Percentiles rank a stretch among this genome's conserved stretches.
Evolutionary conservation across 768 basidiomycete species (phyloP).

Genomic region (Xanthoconium purpureum): DNA sequence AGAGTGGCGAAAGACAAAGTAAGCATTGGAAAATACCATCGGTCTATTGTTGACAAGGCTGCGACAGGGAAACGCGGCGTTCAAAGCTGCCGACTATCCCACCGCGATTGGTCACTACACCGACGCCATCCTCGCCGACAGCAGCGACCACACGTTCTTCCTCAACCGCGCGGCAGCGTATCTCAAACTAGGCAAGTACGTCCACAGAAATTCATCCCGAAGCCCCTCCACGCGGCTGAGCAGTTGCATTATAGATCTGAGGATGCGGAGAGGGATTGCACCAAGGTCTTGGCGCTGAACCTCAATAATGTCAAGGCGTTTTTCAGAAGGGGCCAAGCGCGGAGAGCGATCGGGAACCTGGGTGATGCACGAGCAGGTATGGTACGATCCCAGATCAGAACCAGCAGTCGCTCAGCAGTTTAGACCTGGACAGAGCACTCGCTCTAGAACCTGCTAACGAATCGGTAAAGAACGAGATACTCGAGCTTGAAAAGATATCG

Average conservation of each 20-base stretch:
- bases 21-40: neutral
- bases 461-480: slow-evolving; percentile 61
- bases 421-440: slow-evolving; percentile 63
- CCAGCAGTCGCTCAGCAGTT: neutral
- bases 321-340: slow-evolving; percentile 76
- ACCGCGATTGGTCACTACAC: slow-evolving; percentile 86
- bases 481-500: slow-evolving; percentile 43
- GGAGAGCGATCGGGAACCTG: slow-evolving; percentile 50
- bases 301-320: slow-evolving; percentile 71
- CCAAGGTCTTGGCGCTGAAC: slow-evolving; percentile 54
- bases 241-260: slow-evolving; percentile 47
- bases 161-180: slow-evolving; percentile 91
- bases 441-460: slow-evolving; percentile 63
- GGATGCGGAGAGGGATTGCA: slow-evolving; percentile 82
- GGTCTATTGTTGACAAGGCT: neutral
- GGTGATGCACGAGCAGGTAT: slow-evolving; percentile 59
- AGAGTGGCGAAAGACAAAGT: slow-evolving; percentile 34
- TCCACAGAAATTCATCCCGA: slow-evolving; percentile 21
- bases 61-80: slow-evolving; percentile 78
- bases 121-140: slow-evolving; percentile 69
- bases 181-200: slow-evolving; percentile 93
- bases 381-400: neutral
- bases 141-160: slow-evolving; percentile 69
- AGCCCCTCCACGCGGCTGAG: neutral
- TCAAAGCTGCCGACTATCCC: slow-evolving; percentile 77